Percentiles rank a stretch among this genome's conserved stretches.
These are phyloP conservation scores for Dothidotthia symphoricarpi DNA, from an alignment of 2,329 filamentous ascomycete species.

Conservation along the genomic window DNA sequence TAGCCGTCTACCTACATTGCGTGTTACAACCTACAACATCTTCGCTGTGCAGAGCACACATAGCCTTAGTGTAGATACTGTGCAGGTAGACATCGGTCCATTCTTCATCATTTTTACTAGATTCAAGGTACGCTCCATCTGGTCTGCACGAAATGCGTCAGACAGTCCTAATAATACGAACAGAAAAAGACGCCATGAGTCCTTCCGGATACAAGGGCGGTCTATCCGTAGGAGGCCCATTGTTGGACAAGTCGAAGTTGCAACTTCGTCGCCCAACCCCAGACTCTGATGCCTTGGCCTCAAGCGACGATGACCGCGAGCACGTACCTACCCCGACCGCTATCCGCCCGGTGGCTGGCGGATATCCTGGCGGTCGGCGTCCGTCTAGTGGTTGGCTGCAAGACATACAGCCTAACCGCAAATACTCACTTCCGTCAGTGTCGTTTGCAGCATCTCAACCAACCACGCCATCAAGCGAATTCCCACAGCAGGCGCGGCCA, in stretches of 20 bases:
- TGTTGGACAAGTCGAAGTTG: conserved; percentile 65
- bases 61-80: no score
- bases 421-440: conserved; percentile 66
- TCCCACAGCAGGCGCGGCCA: conserved; percentile 43
- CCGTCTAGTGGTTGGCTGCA: conserved; percentile 66
- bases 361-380: conserved; percentile 28
- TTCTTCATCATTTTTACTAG: not conserved
- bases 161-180: not conserved
- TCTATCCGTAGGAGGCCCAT: conserved; percentile 29
- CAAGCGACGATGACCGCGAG: conserved; percentile 89
- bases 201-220: conserved; percentile 29
- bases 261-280: conserved; percentile 77
- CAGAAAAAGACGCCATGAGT: conserved; percentile 23
- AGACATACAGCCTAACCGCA: conserved; percentile 68
- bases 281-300: conserved; percentile 89
- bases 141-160: no score
- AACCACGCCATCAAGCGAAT: conserved; percentile 71
- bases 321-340: conserved; percentile 34
- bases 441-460: conserved; percentile 81
- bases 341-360: conserved; percentile 19
- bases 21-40: no score
- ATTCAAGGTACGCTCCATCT: no score
- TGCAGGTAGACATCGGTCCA: no score
- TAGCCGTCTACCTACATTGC: no score
- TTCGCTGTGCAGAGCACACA: no score